Evolutionary conservation across 2,329 filamentous ascomycete species (phyloP).

Genomic region (Colletotrichum sp.): DNA sequence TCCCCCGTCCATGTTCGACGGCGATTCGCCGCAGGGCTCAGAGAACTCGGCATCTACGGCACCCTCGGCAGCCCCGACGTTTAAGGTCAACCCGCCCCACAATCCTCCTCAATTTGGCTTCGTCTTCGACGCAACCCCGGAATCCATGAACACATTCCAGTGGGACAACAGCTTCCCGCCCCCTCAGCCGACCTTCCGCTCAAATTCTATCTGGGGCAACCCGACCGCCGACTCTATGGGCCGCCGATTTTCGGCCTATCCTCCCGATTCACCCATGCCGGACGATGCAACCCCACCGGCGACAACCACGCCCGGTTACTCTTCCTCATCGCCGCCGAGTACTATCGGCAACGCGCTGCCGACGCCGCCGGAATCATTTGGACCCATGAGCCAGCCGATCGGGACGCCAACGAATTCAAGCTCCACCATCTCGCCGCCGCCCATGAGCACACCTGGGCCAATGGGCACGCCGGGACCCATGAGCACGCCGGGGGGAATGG

Average conservation of each 20-base stretch:
- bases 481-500: neutral
- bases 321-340: constrained; percentile 21
- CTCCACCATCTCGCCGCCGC: constrained; percentile 9
- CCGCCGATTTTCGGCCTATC: constrained; percentile 67
- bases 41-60: constrained; percentile 38
- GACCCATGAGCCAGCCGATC: constrained; percentile 22
- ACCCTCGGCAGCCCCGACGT: constrained; percentile 36
- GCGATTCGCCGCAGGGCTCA: constrained; percentile 50
- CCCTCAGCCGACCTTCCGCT: constrained; percentile 62
- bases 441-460: constrained; percentile 8
- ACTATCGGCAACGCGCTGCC: constrained; percentile 32
- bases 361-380: constrained; percentile 49
- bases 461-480: constrained; percentile 10
- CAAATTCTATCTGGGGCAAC: constrained; percentile 69
- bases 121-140: constrained; percentile 60
- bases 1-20: constrained; percentile 52
- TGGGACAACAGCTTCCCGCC: constrained; percentile 45
- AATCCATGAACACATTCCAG: constrained; percentile 53
- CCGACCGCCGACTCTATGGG: constrained; percentile 59
- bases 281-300: constrained; percentile 40
- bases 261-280: constrained; percentile 53
- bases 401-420: constrained; percentile 6
- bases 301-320: constrained; percentile 25
- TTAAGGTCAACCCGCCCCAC: constrained; percentile 51
- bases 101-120: constrained; percentile 62